A percentile compares a stretch with the other conserved stretches of the same genome.
Evolutionary conservation across 2,329 filamentous ascomycete genomes (phyloP).

Genomic region (Paecilomyces formosus): DNA sequence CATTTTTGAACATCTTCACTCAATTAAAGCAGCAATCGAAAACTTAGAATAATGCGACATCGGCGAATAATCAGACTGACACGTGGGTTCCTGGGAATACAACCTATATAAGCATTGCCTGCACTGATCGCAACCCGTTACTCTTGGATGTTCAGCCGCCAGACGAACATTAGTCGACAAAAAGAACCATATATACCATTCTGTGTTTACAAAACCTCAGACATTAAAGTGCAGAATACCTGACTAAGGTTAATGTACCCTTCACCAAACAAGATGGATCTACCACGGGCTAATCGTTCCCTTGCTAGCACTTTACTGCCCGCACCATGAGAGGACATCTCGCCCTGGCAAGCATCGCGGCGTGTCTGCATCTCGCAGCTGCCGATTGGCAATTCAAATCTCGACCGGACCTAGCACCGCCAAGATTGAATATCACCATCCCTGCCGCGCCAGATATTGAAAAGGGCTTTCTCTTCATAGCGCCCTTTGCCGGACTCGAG

Average conservation of each 20-base stretch:
- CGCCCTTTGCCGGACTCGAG: not conserved
- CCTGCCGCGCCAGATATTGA: constrained; percentile 5
- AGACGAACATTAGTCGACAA: too few species aligned
- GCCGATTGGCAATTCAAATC: not conserved
- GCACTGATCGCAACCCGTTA: not conserved
- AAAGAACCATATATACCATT: not conserved
- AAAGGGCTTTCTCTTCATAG: constrained; percentile 7
- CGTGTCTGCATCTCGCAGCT: not conserved
- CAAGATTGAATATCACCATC: constrained; percentile 14
- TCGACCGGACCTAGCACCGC: constrained; percentile 13
- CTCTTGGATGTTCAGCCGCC: too few species aligned
- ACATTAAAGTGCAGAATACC: not conserved
- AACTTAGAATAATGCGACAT: not conserved
- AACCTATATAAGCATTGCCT: not conserved
- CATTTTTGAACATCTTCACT: not conserved
- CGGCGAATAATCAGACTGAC: not conserved
- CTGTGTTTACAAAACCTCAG: not conserved
- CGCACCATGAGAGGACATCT: not conserved
- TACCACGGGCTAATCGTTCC: not conserved
- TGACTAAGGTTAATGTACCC: not conserved
- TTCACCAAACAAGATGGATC: not conserved
- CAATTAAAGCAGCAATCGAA: not conserved
- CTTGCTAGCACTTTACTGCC: not conserved
- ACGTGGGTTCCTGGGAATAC: not conserved
- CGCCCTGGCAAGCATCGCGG: not conserved